Conservation (phyloP, 164 flowering plant genomes). For the Protea cynaroides region DNA sequence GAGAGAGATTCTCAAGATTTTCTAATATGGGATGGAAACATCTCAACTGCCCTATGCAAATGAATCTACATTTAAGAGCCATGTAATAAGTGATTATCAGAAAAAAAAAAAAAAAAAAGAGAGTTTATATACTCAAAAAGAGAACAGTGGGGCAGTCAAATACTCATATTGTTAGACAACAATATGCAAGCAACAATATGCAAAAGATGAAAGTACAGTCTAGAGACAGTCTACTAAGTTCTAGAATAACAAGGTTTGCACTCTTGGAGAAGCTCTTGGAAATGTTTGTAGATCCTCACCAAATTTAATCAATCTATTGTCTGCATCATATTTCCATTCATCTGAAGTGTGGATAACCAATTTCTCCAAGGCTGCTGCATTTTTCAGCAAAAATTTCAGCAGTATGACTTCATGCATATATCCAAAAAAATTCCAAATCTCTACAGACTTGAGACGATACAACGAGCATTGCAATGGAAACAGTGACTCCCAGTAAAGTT, state of each 20-base stretch:
- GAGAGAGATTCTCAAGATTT: no score
- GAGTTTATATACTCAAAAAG: no score
- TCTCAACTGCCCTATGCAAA: no score
- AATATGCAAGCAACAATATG: no score
- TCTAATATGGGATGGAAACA: no score
- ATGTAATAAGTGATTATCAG: no score
- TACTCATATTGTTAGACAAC: no score
- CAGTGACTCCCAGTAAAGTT: background rate
- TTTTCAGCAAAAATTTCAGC: conserved; percentile 2
- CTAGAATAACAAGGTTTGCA: background rate
- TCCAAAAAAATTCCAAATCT: background rate
- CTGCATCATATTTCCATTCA: background rate
- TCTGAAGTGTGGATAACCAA: background rate
- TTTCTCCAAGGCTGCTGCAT: background rate
- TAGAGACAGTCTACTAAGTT: no score
- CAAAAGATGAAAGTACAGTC: no score
- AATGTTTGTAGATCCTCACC: background rate
- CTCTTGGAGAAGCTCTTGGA: conserved; percentile 6
- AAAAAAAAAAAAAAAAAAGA: no score
- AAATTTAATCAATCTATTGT: background rate
- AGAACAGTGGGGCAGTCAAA: no score
- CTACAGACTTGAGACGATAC: conserved; percentile 4
- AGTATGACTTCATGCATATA: conserved; percentile 1
- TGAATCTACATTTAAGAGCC: no score
- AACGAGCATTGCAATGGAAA: background rate